Percentiles rank a stretch among this genome's conserved stretches.
phyloP scores from a whole-genome alignment of 106 monocot genomes.

The Vanilla planifolia region DNA sequence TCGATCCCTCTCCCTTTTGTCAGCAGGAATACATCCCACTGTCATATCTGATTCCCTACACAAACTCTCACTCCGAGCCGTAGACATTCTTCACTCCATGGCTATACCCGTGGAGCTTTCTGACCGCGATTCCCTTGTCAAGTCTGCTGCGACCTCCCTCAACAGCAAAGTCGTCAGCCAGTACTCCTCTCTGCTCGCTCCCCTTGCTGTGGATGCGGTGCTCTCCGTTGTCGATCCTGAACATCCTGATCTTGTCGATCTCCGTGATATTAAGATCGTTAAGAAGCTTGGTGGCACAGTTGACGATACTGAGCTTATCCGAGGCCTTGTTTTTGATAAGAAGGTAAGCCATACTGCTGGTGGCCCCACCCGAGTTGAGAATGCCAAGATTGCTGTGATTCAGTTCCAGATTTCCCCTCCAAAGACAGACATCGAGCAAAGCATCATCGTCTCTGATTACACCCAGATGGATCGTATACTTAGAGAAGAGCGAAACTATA shows the following conservation, averaged over 20 bases:
- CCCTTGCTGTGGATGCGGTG: slow-evolving; percentile 77
- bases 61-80: slow-evolving; percentile 47
- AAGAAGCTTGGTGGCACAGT: slow-evolving; percentile 96
- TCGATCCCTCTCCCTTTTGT: slow-evolving; percentile 50
- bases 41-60: slow-evolving; percentile 74
- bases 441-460: slow-evolving; percentile 85
- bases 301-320: slow-evolving; percentile 78
- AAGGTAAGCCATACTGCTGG: slow-evolving; percentile 81
- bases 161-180: slow-evolving; percentile 90
- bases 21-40: slow-evolving; percentile 73
- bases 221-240: slow-evolving; percentile 71
- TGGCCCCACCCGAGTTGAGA: slow-evolving; percentile 75
- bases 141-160: slow-evolving; percentile 87
- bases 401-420: slow-evolving; percentile 97
- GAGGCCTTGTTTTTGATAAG: slow-evolving; percentile 84
- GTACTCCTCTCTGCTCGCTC: slow-evolving; percentile 92
- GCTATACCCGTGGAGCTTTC: slow-evolving; percentile 73
- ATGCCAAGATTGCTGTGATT: slow-evolving; percentile 89
- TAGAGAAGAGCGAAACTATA: slow-evolving; percentile 87
- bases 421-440: slow-evolving; percentile 96
- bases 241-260: slow-evolving; percentile 78
- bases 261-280: slow-evolving; percentile 68
- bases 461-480: slow-evolving; percentile 93
- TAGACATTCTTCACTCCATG: slow-evolving; percentile 56
- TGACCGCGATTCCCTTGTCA: slow-evolving; percentile 76